Evolutionary conservation across 2,329 filamentous ascomycete species (phyloP).

Genomic region (Metarhizium brunneum): DNA sequence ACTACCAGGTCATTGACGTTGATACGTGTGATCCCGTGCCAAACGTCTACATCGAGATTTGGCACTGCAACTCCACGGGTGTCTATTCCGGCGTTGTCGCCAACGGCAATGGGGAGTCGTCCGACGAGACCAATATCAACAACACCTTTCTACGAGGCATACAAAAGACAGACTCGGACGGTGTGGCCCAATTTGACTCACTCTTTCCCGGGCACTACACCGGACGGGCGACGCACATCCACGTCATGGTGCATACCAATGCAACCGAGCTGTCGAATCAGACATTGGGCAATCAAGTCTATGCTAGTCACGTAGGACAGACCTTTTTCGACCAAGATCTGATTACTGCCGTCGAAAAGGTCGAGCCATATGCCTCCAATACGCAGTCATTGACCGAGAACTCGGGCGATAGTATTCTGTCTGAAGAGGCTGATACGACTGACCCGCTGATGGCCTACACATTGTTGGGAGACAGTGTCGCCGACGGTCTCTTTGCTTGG

Average conservation of each 20-base stretch:
- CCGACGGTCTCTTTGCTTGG: conserved; percentile 45
- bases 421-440: conserved; percentile 35
- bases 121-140: conserved; percentile 17
- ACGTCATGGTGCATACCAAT: conserved; percentile 20
- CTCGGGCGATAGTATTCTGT: conserved; percentile 35
- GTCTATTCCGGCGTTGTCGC: conserved; percentile 31
- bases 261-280: conserved; percentile 34
- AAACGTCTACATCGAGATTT: conserved; percentile 31
- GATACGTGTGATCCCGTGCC: conserved; percentile 30
- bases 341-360: conserved; percentile 38
- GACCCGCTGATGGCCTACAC: conserved; percentile 51
- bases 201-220: conserved; percentile 34
- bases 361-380: conserved; percentile 35
- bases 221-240: conserved; percentile 31
- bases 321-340: conserved; percentile 45
- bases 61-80: conserved; percentile 36
- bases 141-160: conserved; percentile 30
- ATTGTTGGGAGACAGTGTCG: conserved; percentile 40
- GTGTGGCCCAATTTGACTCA: conserved; percentile 30
- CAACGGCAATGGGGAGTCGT: conserved; percentile 22
- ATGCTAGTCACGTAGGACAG: conserved; percentile 52
- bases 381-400: conserved; percentile 36
- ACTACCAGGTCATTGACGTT: conserved; percentile 33
- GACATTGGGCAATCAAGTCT: conserved; percentile 37
- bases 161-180: conserved; percentile 28